Conservation (phyloP, 495 filamentous ascomycete genomes). For the Bombardia bombarda region DNA sequence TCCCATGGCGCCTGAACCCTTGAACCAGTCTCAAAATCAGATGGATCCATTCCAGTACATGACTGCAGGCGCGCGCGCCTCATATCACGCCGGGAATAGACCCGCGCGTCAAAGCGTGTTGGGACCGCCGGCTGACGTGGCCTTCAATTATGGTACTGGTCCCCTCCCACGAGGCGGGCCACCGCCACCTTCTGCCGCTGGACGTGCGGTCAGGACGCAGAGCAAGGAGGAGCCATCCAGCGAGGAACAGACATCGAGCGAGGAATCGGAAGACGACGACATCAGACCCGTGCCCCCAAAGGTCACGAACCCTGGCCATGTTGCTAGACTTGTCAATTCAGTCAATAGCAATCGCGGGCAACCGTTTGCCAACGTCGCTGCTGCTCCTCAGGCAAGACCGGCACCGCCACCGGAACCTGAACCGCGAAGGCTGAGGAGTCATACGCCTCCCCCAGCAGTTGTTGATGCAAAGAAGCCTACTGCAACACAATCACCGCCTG, state of each 20-base stretch:
- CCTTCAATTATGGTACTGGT: not conserved
- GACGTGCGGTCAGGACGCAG: not conserved
- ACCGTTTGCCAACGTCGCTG: not conserved
- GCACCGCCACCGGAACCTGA: constrained; percentile 10
- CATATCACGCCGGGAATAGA: constrained; percentile 16
- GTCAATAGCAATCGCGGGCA: not conserved
- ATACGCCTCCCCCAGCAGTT: no score
- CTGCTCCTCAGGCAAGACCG: constrained; percentile 18
- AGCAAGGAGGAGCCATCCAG: constrained; percentile 13
- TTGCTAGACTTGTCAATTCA: constrained; percentile 3
- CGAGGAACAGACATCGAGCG: constrained; percentile 7
- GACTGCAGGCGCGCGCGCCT: constrained; percentile 23
- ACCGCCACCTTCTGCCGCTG: not conserved
- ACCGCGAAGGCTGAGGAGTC: no score
- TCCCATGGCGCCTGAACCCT: not conserved
- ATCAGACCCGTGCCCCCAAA: constrained; percentile 15
- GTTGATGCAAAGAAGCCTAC: constrained; percentile 19
- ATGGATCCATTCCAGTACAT: constrained; percentile 35
- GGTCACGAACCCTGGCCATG: no score
- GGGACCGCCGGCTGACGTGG: constrained; percentile 1
- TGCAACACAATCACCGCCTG: constrained; percentile 6
- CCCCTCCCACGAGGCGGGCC: not conserved
- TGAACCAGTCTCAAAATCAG: constrained; percentile 6
- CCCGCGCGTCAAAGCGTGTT: constrained; percentile 10
- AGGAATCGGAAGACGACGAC: constrained; percentile 10